Evolutionary conservation across 495 filamentous ascomycete species (phyloP).

Genomic region (Copromyces sp.): DNA sequence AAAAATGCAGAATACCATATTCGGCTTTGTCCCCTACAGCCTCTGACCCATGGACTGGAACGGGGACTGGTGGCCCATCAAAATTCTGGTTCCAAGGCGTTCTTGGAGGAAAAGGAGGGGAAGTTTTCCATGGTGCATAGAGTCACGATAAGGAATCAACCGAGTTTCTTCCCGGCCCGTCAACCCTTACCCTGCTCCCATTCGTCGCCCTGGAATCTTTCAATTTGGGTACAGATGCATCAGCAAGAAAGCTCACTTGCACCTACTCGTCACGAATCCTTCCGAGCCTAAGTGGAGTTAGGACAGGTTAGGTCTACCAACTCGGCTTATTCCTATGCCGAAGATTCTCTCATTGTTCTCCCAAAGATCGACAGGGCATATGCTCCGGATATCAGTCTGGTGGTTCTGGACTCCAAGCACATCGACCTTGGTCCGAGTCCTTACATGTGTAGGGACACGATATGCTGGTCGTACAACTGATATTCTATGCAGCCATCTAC

Average conservation of each 20-base stretch:
- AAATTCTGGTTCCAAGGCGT: neutral
- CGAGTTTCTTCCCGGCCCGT: neutral
- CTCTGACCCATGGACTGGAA: neutral
- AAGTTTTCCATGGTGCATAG: neutral
- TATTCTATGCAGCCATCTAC: neutral
- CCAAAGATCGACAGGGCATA: neutral
- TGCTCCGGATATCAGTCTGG: neutral
- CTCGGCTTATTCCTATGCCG: neutral
- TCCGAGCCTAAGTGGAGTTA: neutral
- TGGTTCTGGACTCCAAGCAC: neutral
- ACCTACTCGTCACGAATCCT: neutral
- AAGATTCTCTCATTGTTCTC: neutral
- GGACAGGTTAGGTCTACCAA: neutral
- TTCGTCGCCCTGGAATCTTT: conserved; percentile 2
- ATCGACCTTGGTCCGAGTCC: neutral
- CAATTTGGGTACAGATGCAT: conserved; percentile 6
- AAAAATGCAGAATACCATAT: neutral
- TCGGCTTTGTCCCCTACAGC: neutral
- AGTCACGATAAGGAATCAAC: neutral
- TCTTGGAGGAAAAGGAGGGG: neutral
- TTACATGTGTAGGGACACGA: neutral
- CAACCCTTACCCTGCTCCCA: neutral
- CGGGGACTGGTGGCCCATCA: neutral
- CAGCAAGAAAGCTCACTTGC: neutral
- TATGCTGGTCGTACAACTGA: neutral